These are phyloP conservation scores for Apophysomyces elegans DNA, from an alignment of 371 early-diverging fungal genomes.

Conservation along the genomic window DNA sequence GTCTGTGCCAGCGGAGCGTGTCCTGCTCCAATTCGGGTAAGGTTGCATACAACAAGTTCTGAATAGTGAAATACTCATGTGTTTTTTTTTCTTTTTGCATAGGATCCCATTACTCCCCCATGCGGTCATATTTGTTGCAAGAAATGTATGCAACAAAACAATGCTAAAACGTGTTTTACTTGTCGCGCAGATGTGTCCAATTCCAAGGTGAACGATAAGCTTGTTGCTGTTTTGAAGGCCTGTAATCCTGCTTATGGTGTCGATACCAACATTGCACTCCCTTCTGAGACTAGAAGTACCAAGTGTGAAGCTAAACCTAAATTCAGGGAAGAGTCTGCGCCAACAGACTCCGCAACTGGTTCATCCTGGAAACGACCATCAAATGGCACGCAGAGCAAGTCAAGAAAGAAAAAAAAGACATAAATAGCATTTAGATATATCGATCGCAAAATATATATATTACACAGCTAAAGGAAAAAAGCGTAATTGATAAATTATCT, in stretches of 20 bases:
- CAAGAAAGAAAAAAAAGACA: conserved; percentile 1
- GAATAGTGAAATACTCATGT: too few species aligned
- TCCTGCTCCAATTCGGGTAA: conserved; percentile 35
- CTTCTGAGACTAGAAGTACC: background rate
- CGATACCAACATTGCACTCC: background rate
- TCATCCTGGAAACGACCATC: background rate
- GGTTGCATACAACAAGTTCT: conserved; percentile 17
- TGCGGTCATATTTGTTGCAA: conserved; percentile 64
- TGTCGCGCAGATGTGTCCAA: conserved; percentile 37
- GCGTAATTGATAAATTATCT: background rate
- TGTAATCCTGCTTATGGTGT: conserved; percentile 28
- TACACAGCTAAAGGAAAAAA: background rate
- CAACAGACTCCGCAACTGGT: background rate
- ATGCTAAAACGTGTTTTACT: conserved; percentile 38
- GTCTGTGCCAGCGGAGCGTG: conserved; percentile 34
- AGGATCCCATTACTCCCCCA: conserved; percentile 57
- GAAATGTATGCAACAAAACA: conserved; percentile 38
- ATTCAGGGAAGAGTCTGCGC: background rate
- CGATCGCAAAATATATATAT: background rate
- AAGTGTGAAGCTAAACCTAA: background rate
- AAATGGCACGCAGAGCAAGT: background rate
- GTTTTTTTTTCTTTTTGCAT: conserved; percentile 24
- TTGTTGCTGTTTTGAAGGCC: conserved; percentile 37
- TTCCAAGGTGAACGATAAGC: conserved; percentile 30
- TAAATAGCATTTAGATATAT: background rate